A percentile compares a stretch with the other conserved stretches of the same genome.
Conservation (phyloP, 2,329 filamentous ascomycete genomes). For the Fusarium chuoi region DNA sequence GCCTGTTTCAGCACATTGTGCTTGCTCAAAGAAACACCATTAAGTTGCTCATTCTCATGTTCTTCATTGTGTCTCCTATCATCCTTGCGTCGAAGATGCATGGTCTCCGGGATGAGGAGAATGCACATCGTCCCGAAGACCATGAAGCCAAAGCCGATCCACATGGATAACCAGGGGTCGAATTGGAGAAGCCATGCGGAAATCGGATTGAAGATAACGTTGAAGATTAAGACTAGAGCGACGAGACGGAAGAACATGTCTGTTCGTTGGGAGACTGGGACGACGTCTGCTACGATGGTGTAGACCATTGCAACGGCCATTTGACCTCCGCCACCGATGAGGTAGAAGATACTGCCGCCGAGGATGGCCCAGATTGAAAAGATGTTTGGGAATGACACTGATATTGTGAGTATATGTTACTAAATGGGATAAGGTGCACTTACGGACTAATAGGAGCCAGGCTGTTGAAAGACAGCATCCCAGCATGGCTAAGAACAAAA, state of each 20-base stretch:
- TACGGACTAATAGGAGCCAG: constrained; percentile 49
- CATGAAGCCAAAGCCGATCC: constrained; percentile 48
- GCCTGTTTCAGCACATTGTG: constrained; percentile 31
- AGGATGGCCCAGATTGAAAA: constrained; percentile 55
- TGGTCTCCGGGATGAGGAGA: constrained; percentile 56
- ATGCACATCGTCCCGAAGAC: constrained; percentile 44
- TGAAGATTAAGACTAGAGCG: constrained; percentile 52
- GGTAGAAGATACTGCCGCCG: constrained; percentile 47
- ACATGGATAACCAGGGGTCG: constrained; percentile 54
- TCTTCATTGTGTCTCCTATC: constrained; percentile 37
- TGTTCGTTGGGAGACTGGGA: constrained; percentile 52
- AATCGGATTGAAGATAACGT: constrained; percentile 53
- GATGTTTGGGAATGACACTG: constrained; percentile 51
- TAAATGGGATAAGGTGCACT: neutral
- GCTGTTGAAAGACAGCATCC: constrained; percentile 44
- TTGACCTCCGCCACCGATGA: constrained; percentile 55
- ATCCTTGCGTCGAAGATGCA: constrained; percentile 47
- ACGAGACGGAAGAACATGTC: constrained; percentile 54
- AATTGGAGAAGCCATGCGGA: constrained; percentile 53
- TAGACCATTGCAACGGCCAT: constrained; percentile 57
- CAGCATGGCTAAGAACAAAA: constrained; percentile 52
- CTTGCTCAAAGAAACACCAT: constrained; percentile 9
- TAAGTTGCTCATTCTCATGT: neutral
- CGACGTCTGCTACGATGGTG: constrained; percentile 58
- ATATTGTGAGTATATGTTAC: constrained; percentile 7